These are phyloP conservation scores for Alternaria solani DNA, from an alignment of 2,329 filamentous ascomycete species.

Conservation along the genomic window DNA sequence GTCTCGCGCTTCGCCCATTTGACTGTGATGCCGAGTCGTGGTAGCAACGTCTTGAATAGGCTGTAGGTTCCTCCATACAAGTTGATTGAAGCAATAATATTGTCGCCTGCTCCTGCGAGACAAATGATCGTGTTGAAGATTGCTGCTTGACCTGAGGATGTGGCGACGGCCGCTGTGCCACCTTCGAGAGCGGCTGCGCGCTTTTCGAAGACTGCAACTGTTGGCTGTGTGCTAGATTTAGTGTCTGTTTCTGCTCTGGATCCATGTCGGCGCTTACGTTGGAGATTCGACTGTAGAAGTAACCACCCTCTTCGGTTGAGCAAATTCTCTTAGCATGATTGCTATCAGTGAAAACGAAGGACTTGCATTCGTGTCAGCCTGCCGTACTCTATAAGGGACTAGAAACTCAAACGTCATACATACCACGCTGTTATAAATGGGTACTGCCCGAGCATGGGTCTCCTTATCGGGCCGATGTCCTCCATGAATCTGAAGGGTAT, in stretches of 20 bases:
- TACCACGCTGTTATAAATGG: slow-evolving; percentile 5
- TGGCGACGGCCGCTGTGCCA: slow-evolving; percentile 50
- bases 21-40: slow-evolving; percentile 28
- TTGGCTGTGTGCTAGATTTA: slow-evolving; percentile 29
- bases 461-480: slow-evolving; percentile 1
- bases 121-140: slow-evolving; percentile 50
- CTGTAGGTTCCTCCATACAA: slow-evolving; percentile 53
- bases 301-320: background rate
- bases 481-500: slow-evolving; percentile 2
- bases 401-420: background rate
- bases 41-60: slow-evolving; percentile 17
- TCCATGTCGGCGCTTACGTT: background rate
- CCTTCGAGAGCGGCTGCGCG: slow-evolving; percentile 51
- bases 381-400: background rate
- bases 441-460: background rate
- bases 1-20: slow-evolving; percentile 48
- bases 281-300: slow-evolving; percentile 1
- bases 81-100: slow-evolving; percentile 50
- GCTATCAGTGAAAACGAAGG: slow-evolving; percentile 2
- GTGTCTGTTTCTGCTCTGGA: background rate
- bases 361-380: background rate
- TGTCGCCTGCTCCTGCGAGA: slow-evolving; percentile 50
- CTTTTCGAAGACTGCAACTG: slow-evolving; percentile 52
- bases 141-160: slow-evolving; percentile 50
- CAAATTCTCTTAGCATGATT: slow-evolving; percentile 2